phyloP scores from a whole-genome alignment of 1,284 basidiomycete species.

The Ceratobasidium sp. region DNA sequence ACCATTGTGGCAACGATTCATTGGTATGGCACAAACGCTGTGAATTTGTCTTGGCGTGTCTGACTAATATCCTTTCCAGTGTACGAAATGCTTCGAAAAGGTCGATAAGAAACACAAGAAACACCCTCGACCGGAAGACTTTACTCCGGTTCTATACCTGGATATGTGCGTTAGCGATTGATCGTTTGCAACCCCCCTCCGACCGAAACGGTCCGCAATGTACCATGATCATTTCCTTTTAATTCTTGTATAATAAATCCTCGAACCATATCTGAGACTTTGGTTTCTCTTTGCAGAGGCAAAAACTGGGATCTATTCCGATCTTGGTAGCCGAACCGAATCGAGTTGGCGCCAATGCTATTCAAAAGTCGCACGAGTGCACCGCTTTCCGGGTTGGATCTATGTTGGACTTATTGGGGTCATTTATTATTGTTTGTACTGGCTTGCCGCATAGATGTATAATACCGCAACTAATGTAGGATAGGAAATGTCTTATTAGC shows the following conservation, averaged over 20 bases:
- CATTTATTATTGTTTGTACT: not conserved
- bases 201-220: conserved; percentile 4
- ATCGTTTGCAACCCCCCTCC: not conserved
- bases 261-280: conserved; percentile 26
- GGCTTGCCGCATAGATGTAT: not conserved
- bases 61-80: conserved; percentile 2
- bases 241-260: not conserved
- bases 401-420: not conserved
- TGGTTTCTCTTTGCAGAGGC: conserved; percentile 22
- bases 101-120: conserved; percentile 36
- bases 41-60: not conserved
- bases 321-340: conserved; percentile 32
- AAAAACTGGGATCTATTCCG: conserved; percentile 34
- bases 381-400: not conserved
- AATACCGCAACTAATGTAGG: not conserved
- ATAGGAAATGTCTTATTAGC: not conserved
- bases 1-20: conserved; percentile 12
- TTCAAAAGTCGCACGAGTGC: not conserved
- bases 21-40: not conserved
- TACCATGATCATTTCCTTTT: not conserved
- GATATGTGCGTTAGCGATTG: conserved; percentile 33
- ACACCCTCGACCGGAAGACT: conserved; percentile 24
- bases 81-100: conserved; percentile 35
- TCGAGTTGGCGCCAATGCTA: conserved; percentile 29
- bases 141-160: conserved; percentile 30